Base-by-base conservation (phyloP, 331 rosid species). In the Malus hybrid region DNA sequence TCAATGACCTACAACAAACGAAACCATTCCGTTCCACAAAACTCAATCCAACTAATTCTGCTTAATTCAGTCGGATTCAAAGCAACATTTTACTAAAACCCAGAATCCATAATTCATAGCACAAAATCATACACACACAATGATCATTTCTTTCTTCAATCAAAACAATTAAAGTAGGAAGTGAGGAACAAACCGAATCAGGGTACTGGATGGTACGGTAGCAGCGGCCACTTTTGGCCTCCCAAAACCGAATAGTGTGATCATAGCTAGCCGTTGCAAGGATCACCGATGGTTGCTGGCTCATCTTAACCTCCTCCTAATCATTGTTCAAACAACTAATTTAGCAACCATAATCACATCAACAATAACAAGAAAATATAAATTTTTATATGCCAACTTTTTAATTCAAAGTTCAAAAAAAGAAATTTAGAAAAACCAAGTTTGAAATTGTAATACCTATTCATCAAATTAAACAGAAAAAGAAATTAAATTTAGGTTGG, bases 251-350 rank as follows among this genome's bases (percentile, higher is more conserved):
- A 86, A 95, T 90, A 48, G 97, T 88, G 86, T 90, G 99, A 84
- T 95, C 99, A 85, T 95, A 95, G 83, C 98, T 90, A 6, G 98
- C 97, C 28, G 99, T 95, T 19, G 99, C 98, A 71, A 95, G 97
- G 64, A 95, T 82, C 81, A 95, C 99, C 16, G 93, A 86, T 31
- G 96, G 97, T 79, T 96, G 97, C 79, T 92, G 99, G 80, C 83
- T 87, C 99, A 95, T 94, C 76, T 77, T 83, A 65, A 70, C 66
- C 61, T 72, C 31, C 61, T 72, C 71, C 69, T 56, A 31, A 78
- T 24, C 70, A 75, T 59, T 80, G 77, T 75, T 70, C 70, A 67
- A 42, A 71, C 55, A 65, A 70, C 73, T 50, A 56, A 28, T 50
- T 33, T 18, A 71, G 59, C 61, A 70, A 52, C 42, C 57, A 29